Conservation (phyloP, 2,329 filamentous ascomycete species). For the Epichloe baconii region DNA sequence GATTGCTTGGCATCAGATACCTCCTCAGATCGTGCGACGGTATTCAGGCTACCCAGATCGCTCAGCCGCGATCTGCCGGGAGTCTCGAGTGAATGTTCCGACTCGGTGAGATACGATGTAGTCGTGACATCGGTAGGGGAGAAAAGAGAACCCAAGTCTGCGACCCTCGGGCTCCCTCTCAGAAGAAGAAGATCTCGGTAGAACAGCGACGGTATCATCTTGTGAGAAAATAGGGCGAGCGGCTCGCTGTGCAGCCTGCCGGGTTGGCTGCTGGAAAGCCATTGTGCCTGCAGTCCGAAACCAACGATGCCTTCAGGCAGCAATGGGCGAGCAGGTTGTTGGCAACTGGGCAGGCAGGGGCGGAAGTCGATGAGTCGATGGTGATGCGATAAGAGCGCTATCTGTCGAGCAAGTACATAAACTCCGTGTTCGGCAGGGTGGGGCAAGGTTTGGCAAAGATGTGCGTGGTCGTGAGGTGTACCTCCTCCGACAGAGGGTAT, state of each 20-base stretch:
- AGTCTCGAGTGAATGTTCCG: constrained; percentile 50
- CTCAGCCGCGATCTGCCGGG: constrained; percentile 61
- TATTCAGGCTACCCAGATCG: constrained; percentile 68
- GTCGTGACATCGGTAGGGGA: constrained; percentile 49
- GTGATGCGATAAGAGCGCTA: constrained; percentile 5
- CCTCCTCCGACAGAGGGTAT: background rate
- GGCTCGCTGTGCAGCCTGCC: constrained; percentile 36
- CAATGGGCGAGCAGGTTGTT: no score
- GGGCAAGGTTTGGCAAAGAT: background rate
- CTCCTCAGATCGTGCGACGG: constrained; percentile 46
- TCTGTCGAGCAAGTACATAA: background rate
- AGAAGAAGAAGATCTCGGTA: constrained; percentile 10
- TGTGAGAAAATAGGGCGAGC: constrained; percentile 28
- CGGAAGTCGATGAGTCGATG: background rate
- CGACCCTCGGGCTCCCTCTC: constrained; percentile 45
- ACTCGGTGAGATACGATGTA: constrained; percentile 54
- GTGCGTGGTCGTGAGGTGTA: background rate
- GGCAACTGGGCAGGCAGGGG: background rate
- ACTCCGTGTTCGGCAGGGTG: background rate
- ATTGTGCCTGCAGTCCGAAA: constrained; percentile 19
- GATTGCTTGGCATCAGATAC: constrained; percentile 31
- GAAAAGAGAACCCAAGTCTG: constrained; percentile 97
- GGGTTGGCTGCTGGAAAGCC: constrained; percentile 49
- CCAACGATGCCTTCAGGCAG: background rate
- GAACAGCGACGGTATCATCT: constrained; percentile 16